Percentiles rank a stretch among this genome's conserved stretches.
Evolutionary conservation across 176 grass and related monocot species (phyloP).

Genomic region (Eleusine coracana): DNA sequence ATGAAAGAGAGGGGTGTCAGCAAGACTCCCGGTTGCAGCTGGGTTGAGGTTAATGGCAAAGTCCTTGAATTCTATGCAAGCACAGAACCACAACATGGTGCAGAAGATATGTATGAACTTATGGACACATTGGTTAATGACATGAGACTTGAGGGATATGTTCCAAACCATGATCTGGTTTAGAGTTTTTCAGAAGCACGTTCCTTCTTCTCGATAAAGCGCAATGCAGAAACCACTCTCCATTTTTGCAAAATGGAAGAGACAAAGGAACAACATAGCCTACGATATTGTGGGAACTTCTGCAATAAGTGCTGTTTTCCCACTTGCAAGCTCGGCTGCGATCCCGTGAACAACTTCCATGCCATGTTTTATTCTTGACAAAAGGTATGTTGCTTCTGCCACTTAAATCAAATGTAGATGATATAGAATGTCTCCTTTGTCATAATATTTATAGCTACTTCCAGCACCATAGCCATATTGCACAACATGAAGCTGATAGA

Average conservation of each 20-base stretch:
- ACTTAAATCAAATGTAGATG: no score
- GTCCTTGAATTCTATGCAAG: constrained; percentile 86
- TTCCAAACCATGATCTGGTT: constrained; percentile 59
- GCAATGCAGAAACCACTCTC: background rate
- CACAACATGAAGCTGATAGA: no score
- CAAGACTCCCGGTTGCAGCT: constrained; percentile 91
- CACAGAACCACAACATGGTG: constrained; percentile 51
- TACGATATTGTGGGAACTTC: background rate
- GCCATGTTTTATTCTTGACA: no score
- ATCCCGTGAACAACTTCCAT: background rate
- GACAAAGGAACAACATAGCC: background rate
- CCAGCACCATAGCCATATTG: no score
- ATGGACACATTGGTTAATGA: constrained; percentile 60
- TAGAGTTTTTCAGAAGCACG: constrained; percentile 17
- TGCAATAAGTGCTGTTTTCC: background rate
- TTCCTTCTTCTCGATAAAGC: background rate
- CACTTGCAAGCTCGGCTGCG: background rate
- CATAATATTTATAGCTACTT: no score
- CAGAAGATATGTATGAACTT: constrained; percentile 61
- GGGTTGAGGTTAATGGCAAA: constrained; percentile 68
- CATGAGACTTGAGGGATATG: constrained; percentile 75
- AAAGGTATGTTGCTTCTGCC: background rate
- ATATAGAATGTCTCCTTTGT: no score
- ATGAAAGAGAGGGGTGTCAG: constrained; percentile 80
- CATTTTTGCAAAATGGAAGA: background rate